Percentiles rank a stretch among this genome's conserved stretches.
Conservation (phyloP, 164 flowering plant species). For the Umbilicus rupestris region DNA sequence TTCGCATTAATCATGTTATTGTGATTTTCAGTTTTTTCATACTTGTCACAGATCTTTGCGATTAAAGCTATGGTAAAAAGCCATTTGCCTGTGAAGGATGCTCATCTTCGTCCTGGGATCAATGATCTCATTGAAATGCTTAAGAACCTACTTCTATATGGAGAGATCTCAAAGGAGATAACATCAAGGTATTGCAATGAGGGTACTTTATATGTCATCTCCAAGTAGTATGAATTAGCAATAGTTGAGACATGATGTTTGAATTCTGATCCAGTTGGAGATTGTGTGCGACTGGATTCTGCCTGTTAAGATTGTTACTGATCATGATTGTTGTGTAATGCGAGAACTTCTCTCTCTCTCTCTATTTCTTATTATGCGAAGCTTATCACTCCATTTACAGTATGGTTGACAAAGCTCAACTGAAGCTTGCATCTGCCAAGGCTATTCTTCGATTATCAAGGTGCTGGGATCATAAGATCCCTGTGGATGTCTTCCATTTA, state of each 20-base stretch:
- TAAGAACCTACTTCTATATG: slow-evolving; percentile 53
- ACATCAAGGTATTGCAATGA: slow-evolving; percentile 52
- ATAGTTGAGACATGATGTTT: not conserved
- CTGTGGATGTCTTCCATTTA: slow-evolving; percentile 67
- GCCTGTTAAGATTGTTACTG: not conserved
- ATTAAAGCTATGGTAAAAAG: slow-evolving; percentile 84
- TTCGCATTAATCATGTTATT: not conserved
- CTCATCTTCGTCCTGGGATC: slow-evolving; percentile 73
- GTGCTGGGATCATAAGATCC: slow-evolving; percentile 86
- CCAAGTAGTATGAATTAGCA: not conserved
- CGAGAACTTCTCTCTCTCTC: not conserved
- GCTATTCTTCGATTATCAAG: slow-evolving; percentile 75
- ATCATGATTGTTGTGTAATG: not conserved
- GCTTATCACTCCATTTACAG: slow-evolving; percentile 30
- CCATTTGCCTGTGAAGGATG: slow-evolving; percentile 87
- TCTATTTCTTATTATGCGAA: not conserved
- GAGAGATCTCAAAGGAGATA: slow-evolving; percentile 64
- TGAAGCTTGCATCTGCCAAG: slow-evolving; percentile 86
- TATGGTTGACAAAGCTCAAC: slow-evolving; percentile 75
- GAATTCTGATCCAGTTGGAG: not conserved
- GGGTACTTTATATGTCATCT: not conserved
- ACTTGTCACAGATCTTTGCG: slow-evolving; percentile 55
- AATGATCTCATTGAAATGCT: slow-evolving; percentile 53
- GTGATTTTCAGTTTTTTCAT: not conserved
- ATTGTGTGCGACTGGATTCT: not conserved